phyloP scores from a whole-genome alignment of 1,139 yeast species.

The Yamadazyma triangularis region DNA sequence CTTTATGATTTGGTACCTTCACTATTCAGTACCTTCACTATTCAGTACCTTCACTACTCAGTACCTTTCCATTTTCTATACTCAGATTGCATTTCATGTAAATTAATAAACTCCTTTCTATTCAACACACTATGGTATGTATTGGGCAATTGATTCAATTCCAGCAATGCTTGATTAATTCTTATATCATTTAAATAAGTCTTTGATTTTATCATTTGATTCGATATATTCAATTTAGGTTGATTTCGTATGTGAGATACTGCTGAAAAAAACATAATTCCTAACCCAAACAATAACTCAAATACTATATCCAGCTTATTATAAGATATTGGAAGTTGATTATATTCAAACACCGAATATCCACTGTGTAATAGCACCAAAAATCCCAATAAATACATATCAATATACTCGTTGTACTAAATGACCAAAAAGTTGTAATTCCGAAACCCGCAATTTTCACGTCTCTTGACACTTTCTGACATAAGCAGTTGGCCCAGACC shows the following conservation, averaged over 20 bases:
- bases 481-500: too few species aligned
- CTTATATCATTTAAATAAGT: slow-evolving; percentile 40
- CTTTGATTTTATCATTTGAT: slow-evolving; percentile 16
- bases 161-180: slow-evolving; percentile 43
- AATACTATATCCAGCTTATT: slow-evolving; percentile 29
- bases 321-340: slow-evolving; percentile 26
- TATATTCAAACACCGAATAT: slow-evolving; percentile 49
- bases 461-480: too few species aligned
- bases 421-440: too few species aligned
- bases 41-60: too few species aligned
- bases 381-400: slow-evolving; percentile 26
- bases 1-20: too few species aligned
- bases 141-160: slow-evolving; percentile 41
- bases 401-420: too few species aligned
- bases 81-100: slow-evolving; percentile 35
- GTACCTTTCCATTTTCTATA: slow-evolving; percentile 31
- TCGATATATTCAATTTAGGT: slow-evolving; percentile 18
- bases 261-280: slow-evolving; percentile 34
- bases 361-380: slow-evolving; percentile 41
- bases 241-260: slow-evolving; percentile 22
- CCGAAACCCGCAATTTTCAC: too few species aligned
- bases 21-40: too few species aligned
- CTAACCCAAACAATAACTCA: slow-evolving; percentile 39
- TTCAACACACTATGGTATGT: slow-evolving; percentile 41
- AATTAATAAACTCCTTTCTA: slow-evolving; percentile 43